Evolutionary conservation across 371 early-diverging fungal genomes (phyloP), one percentile per base, ranked within the genome.

Genomic region (Funneliformis caledonium): DNA sequence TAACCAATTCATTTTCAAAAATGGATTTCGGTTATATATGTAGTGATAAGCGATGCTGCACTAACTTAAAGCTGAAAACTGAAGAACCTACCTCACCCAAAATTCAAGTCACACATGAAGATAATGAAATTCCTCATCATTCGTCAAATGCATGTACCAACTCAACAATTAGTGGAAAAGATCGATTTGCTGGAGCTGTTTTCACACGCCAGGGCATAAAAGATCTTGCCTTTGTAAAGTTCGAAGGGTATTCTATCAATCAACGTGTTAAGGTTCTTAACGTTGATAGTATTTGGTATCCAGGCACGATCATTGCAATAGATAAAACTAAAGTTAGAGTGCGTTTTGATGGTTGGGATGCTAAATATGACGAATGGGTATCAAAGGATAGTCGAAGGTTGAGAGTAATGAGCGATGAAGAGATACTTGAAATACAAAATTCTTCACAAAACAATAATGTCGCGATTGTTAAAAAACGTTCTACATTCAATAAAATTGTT

Each of bases 311-410:
- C 31, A 72, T 72, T 43, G 72, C 43, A 22, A 42, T 31, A 8
- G 45, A 72, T 12, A 43, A 72, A 48, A 48, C 43, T 14, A 26
- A 45, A 16, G 43, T 72, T 42, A 72, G 45, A 48, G 48, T 72
- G 8, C 42, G 50, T 42, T 72, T n/a, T 26, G 72, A 72, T 45
- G 72, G 72, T 31, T 72, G 72, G 72, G 72, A 72, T 72, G 42
- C 43, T 22, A 72, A 47, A 26, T 72, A 72, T 72, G 72, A 72
- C 50, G 72, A 75, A 75, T 75, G 76, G 76, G 19, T 56, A 12
- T 33, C 43, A 19, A 75, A 31, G 0, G 42, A 75, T 16, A 75
- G 60, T 59, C 31, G 33, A 59, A 31, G 76, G 60, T 47, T 31
- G 33, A 22, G 33, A 37, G 59, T 26, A 9, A 61, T 59, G 37